phyloP scores from a whole-genome alignment of 225 moss, liverwort and hornwort species.

The Antitrichia curtipendula region DNA sequence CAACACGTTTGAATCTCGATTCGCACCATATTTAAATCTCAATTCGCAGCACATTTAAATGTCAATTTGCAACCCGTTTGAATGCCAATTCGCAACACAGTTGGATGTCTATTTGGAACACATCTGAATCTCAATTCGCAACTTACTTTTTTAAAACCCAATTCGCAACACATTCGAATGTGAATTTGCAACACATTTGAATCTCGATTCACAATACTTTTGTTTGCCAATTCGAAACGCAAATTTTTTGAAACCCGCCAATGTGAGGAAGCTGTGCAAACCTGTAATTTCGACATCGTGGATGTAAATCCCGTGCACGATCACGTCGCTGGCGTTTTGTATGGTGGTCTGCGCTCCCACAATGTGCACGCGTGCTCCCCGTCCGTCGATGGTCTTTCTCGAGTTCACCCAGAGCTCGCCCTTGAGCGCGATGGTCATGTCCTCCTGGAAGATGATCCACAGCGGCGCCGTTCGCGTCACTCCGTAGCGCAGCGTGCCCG shows the following conservation, averaged over 20 bases:
- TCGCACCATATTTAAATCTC: neutral
- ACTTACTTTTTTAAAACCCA: too few relatives aligned
- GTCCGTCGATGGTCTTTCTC: constrained; percentile 31
- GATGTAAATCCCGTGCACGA: constrained; percentile 26
- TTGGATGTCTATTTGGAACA: neutral
- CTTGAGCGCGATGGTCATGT: constrained; percentile 16
- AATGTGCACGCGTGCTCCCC: constrained; percentile 21
- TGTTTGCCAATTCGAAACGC: neutral
- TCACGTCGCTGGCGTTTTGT: constrained; percentile 10
- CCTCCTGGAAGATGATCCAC: constrained; percentile 16
- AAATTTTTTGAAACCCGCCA: neutral
- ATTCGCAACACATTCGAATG: neutral
- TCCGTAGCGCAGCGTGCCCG: constrained; percentile 26
- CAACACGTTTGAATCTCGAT: neutral
- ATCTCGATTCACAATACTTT: neutral
- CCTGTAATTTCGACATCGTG: constrained; percentile 1
- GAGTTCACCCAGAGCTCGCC: constrained; percentile 18
- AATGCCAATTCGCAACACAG: neutral
- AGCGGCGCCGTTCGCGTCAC: constrained; percentile 11
- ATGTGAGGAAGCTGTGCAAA: neutral
- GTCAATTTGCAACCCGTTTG: fast-evolving
- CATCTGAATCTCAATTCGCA: neutral
- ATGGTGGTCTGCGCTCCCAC: constrained; percentile 16
- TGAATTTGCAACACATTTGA: neutral
- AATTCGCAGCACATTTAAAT: neutral